Percentiles rank a stretch among this genome's conserved stretches.
Evolutionary conservation across 2,329 filamentous ascomycete genomes (phyloP).

Genomic region (Magnaporthiopsis incrustans): DNA sequence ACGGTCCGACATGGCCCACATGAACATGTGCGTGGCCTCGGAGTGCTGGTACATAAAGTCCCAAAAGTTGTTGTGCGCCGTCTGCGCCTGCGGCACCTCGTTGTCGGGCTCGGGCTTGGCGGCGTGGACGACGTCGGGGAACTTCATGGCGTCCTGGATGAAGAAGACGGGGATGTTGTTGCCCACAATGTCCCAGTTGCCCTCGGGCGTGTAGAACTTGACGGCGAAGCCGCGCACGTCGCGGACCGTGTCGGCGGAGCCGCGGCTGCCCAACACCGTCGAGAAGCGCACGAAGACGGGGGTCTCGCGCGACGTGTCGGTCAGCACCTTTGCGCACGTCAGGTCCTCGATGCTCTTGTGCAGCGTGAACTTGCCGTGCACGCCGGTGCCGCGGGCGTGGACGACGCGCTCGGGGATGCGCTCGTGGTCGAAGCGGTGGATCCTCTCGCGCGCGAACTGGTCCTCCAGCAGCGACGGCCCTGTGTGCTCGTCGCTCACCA

Average conservation of each 20-base stretch:
- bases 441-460: constrained; percentile 65
- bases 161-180: constrained; percentile 73
- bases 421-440: constrained; percentile 64
- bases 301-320: constrained; percentile 52
- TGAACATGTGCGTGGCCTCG: constrained; percentile 70
- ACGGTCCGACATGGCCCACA: constrained; percentile 72
- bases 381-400: constrained; percentile 23
- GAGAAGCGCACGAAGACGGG: constrained; percentile 68
- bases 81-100: constrained; percentile 63
- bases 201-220: constrained; percentile 71
- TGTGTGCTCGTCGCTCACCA: constrained; percentile 51
- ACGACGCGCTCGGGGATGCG: constrained; percentile 27
- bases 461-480: constrained; percentile 68
- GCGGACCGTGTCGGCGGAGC: constrained; percentile 73
- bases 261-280: constrained; percentile 66
- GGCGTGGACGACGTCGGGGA: constrained; percentile 56
- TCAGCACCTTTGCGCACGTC: constrained; percentile 54
- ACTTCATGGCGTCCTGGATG: constrained; percentile 69
- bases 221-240: constrained; percentile 75
- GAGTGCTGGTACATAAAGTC: constrained; percentile 62
- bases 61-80: constrained; percentile 70
- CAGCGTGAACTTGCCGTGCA: constrained; percentile 51
- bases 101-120: constrained; percentile 64
- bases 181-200: constrained; percentile 67
- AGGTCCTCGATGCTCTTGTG: constrained; percentile 56